Percentiles rank a stretch among this genome's conserved stretches.
Evolutionary conservation across 1,139 yeast species (phyloP).

Genomic region (Dujonia santamariae): DNA sequence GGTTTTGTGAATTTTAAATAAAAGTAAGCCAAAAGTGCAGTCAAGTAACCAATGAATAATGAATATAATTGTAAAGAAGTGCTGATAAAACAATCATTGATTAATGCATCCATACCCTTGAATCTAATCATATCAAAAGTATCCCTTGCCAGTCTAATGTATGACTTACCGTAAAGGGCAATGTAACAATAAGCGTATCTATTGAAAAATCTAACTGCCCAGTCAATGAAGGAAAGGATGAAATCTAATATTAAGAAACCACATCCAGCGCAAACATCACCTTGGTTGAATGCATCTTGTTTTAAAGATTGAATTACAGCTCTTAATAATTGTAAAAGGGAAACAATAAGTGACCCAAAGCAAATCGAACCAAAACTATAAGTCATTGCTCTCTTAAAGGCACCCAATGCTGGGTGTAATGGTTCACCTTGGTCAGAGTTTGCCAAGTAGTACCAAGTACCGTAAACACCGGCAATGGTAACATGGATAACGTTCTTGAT

Average conservation of each 20-base stretch:
- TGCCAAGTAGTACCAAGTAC: conserved; percentile 86
- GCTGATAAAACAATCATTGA: conserved; percentile 80
- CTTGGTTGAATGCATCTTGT: conserved; percentile 53
- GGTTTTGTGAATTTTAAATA: conserved; percentile 75
- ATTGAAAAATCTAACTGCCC: conserved; percentile 83
- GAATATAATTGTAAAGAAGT: conserved; percentile 74
- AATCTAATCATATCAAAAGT: conserved; percentile 75
- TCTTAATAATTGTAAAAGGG: conserved; percentile 65
- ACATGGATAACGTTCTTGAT: conserved; percentile 82
- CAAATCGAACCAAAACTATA: conserved; percentile 90
- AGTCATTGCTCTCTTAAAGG: conserved; percentile 79
- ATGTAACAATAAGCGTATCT: conserved; percentile 87
- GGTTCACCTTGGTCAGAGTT: conserved; percentile 82
- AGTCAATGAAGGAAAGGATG: conserved; percentile 63
- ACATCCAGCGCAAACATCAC: conserved; percentile 53
- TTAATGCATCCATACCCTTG: conserved; percentile 83
- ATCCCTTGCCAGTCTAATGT: conserved; percentile 72
- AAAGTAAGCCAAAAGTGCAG: conserved; percentile 67
- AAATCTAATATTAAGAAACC: conserved; percentile 57
- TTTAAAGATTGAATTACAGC: conserved; percentile 47
- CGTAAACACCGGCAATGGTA: conserved; percentile 81
- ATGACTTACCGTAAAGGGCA: conserved; percentile 82
- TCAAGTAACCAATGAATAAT: conserved; percentile 63
- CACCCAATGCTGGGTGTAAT: conserved; percentile 73
- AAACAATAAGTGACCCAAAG: conserved; percentile 80